Percentiles rank a stretch among this genome's conserved stretches.
phyloP scores from a whole-genome alignment of 305 asterid species.

The Solanum hybrid region DNA sequence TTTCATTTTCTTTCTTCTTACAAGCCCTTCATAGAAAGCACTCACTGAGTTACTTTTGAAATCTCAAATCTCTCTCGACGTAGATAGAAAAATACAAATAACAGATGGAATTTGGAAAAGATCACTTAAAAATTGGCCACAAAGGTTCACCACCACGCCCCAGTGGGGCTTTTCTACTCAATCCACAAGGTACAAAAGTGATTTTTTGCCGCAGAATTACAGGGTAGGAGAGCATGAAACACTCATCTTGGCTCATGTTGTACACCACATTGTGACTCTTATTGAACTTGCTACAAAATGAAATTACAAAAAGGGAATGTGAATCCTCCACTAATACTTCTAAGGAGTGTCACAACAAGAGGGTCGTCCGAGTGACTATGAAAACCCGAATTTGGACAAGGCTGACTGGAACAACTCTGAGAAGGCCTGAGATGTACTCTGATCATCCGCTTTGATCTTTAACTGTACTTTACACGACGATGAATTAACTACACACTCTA shows the following conservation, averaged over 20 bases:
- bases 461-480: conserved; percentile 71
- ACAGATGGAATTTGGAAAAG: not conserved
- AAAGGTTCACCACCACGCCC: not conserved
- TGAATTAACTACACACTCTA: conserved; percentile 74
- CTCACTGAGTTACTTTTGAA: no score
- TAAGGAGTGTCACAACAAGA: conserved; percentile 5
- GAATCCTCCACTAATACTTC: not conserved
- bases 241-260: not conserved
- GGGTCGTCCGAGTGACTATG: conserved; percentile 12
- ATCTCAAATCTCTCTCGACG: not conserved
- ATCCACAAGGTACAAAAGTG: not conserved
- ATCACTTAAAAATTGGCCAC: not conserved
- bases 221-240: not conserved
- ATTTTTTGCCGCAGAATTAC: not conserved
- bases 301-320: not conserved
- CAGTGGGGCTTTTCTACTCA: not conserved
- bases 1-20: no score
- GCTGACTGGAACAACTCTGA: conserved; percentile 72
- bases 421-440: conserved; percentile 59
- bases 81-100: not conserved
- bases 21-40: no score
- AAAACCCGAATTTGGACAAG: conserved; percentile 52
- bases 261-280: not conserved
- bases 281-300: not conserved
- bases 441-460: conserved; percentile 93